These are phyloP conservation scores for Candida nonsorbophila DNA, from an alignment of 805 yeast genomes.

Conservation along the genomic window DNA sequence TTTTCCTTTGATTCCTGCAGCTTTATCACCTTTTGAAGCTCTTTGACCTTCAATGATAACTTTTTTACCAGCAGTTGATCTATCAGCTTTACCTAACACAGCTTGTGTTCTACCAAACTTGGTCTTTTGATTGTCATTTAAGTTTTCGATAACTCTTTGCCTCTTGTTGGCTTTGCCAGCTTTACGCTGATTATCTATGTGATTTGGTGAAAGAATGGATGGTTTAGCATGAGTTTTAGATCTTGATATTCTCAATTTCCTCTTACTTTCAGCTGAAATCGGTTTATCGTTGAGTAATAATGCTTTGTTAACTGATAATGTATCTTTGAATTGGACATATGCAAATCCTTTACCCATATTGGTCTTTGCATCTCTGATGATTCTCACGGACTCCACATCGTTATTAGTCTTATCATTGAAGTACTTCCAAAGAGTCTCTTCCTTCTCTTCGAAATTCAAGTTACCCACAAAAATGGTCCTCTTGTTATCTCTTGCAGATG, in stretches of 20 bases:
- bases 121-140: slow-evolving; percentile 68
- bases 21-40: slow-evolving; percentile 62
- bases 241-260: slow-evolving; percentile 75
- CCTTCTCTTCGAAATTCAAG: slow-evolving; percentile 86
- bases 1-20: slow-evolving; percentile 58
- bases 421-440: slow-evolving; percentile 82
- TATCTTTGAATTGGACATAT: slow-evolving; percentile 81
- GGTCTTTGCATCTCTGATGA: slow-evolving; percentile 87
- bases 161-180: slow-evolving; percentile 14
- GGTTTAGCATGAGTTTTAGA: slow-evolving; percentile 38
- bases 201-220: slow-evolving; percentile 39
- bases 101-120: slow-evolving; percentile 74
- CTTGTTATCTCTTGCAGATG: slow-evolving; percentile 77
- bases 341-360: slow-evolving; percentile 98
- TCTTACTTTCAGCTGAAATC: slow-evolving; percentile 29
- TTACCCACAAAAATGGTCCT: slow-evolving; percentile 90
- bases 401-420: slow-evolving; percentile 45
- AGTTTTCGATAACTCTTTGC: slow-evolving; percentile 11
- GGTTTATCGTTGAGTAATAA: slow-evolving; percentile 69
- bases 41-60: slow-evolving; percentile 66
- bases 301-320: slow-evolving; percentile 73
- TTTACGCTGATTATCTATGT: slow-evolving; percentile 27
- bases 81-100: slow-evolving; percentile 75
- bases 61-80: slow-evolving; percentile 55
- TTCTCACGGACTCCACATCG: slow-evolving; percentile 81